Percentiles rank a stretch among this genome's conserved stretches.
Evolutionary conservation across 164 flowering plant species (phyloP).

Genomic region (Sedum album): DNA sequence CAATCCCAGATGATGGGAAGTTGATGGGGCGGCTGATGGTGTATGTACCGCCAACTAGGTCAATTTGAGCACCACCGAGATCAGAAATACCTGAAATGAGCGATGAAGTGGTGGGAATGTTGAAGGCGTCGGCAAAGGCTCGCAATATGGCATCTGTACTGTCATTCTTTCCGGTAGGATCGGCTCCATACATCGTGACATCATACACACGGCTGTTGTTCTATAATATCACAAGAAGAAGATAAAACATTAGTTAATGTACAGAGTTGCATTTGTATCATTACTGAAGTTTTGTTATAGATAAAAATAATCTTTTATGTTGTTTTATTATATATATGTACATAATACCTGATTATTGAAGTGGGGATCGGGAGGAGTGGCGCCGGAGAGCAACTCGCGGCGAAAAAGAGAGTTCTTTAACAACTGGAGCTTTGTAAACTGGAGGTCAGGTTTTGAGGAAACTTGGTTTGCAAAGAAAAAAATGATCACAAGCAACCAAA

Average conservation of each 20-base stretch:
- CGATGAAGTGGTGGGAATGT: conserved; percentile 16
- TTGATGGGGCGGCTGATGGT: conserved; percentile 54
- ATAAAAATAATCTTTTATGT: too few relatives aligned
- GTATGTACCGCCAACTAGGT: conserved; percentile 77
- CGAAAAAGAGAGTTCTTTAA: background rate
- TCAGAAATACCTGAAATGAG: conserved; percentile 56
- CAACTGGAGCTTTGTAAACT: background rate
- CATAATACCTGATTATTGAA: background rate
- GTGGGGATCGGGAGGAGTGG: background rate
- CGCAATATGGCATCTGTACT: conserved; percentile 60
- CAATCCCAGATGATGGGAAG: conserved; percentile 55
- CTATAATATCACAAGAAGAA: background rate
- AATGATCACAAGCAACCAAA: background rate
- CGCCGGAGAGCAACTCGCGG: background rate
- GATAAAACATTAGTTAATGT: background rate
- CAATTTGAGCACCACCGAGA: conserved; percentile 72
- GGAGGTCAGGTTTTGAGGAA: background rate
- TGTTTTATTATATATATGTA: too few relatives aligned
- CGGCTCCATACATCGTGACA: conserved; percentile 69
- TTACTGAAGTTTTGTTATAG: too few relatives aligned
- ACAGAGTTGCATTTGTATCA: background rate
- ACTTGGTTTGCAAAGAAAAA: background rate
- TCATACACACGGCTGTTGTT: conserved; percentile 25
- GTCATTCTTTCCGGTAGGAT: conserved; percentile 73
- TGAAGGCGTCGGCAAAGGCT: conserved; percentile 61